Percentiles rank a stretch among this genome's conserved stretches.
These are phyloP conservation scores for Cucumis melo DNA, from an alignment of 306 rosid species.

Conservation along the genomic window DNA sequence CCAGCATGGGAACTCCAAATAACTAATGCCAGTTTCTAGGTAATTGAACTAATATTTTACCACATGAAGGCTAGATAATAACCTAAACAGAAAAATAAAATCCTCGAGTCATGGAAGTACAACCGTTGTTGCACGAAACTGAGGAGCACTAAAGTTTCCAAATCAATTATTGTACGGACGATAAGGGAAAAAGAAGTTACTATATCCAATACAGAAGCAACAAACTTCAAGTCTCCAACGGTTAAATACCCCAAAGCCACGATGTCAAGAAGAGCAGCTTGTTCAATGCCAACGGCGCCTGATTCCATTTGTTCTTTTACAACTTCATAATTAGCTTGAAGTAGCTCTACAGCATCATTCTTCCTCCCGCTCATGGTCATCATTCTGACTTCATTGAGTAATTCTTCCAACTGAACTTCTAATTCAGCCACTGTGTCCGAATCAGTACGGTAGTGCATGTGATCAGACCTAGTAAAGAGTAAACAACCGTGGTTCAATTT, in stretches of 20 bases:
- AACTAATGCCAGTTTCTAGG: background rate
- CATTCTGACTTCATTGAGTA: constrained; percentile 63
- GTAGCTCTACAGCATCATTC: constrained; percentile 47
- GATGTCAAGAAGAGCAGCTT: constrained; percentile 67
- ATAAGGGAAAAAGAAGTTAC: constrained; percentile 22
- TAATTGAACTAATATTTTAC: background rate
- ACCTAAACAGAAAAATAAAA: background rate
- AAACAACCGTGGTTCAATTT: background rate
- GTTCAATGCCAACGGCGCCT: constrained; percentile 58
- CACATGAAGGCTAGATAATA: background rate
- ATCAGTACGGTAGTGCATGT: constrained; percentile 12
- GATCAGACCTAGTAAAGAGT: constrained; percentile 17
- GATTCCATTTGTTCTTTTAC: constrained; percentile 57
- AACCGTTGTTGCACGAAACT: background rate
- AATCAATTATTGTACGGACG: constrained; percentile 10
- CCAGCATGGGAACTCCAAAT: background rate
- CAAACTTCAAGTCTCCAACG: constrained; percentile 57
- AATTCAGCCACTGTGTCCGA: constrained; percentile 16
- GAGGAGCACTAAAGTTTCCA: background rate
- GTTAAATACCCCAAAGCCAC: constrained; percentile 70
- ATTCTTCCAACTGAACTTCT: constrained; percentile 62
- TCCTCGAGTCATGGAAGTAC: background rate
- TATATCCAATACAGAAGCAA: constrained; percentile 34
- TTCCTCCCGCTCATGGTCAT: constrained; percentile 50
- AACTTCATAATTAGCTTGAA: constrained; percentile 66